A percentile compares a stretch with the other conserved stretches of the same genome.
Conservation (phyloP, 768 basidiomycete species). For the Tylopilus sp. region DNA sequence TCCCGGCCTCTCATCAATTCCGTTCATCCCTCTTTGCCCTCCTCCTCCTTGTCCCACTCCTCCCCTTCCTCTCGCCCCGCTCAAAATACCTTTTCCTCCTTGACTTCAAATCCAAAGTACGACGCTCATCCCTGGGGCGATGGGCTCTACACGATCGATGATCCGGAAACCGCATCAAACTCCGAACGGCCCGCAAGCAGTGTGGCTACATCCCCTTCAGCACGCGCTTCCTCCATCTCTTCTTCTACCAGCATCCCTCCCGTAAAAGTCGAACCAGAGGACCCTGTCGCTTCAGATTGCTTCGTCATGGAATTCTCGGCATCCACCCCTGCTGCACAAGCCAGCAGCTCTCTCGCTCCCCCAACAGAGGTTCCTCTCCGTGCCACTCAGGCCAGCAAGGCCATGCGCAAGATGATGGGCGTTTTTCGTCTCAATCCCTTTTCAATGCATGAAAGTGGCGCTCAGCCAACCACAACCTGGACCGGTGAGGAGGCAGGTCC, state of each 20-base stretch:
- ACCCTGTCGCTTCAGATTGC: conserved; percentile 24
- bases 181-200: conserved; percentile 33
- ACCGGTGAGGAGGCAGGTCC: conserved; percentile 53
- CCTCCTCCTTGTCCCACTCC: conserved; percentile 19
- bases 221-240: conserved; percentile 34
- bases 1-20: conserved; percentile 19
- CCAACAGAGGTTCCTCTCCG: conserved; percentile 70
- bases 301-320: conserved; percentile 36
- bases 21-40: conserved; percentile 12
- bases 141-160: conserved; percentile 32
- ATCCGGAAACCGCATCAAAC: conserved; percentile 32
- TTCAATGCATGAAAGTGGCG: conserved; percentile 53
- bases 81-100: conserved; percentile 19
- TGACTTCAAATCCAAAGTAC: conserved; percentile 15
- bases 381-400: conserved; percentile 66
- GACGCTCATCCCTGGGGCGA: conserved; percentile 28
- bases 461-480: conserved; percentile 42
- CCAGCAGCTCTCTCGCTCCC: conserved; percentile 41
- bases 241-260: conserved; percentile 26
- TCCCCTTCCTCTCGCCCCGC: conserved; percentile 8
- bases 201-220: conserved; percentile 33
- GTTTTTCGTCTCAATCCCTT: conserved; percentile 77
- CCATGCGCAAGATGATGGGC: conserved; percentile 76
- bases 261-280: conserved; percentile 33
- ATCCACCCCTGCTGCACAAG: conserved; percentile 30